A percentile compares a stretch with the other conserved stretches of the same genome.
phyloP scores from a whole-genome alignment of 2,329 filamentous ascomycete genomes.

The Pseudogymnoascus sp. region DNA sequence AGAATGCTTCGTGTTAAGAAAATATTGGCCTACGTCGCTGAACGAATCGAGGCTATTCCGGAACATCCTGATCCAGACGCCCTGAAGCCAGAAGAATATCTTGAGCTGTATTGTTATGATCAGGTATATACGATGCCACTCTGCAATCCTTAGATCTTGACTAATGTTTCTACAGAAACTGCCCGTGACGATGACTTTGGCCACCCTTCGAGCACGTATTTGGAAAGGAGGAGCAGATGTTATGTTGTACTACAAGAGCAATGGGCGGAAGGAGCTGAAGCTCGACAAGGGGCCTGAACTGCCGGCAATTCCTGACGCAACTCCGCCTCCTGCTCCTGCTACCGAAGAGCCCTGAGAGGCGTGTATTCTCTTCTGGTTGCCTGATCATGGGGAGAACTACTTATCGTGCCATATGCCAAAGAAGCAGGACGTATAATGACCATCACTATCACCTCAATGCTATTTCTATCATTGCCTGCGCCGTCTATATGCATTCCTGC shows the following conservation, averaged over 20 bases:
- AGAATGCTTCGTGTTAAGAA: constrained; percentile 94
- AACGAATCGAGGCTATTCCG: constrained; percentile 71
- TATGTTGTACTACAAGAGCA: constrained; percentile 81
- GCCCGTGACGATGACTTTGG: constrained; percentile 80
- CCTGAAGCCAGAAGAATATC: constrained; percentile 79
- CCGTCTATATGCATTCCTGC: constrained; percentile 17
- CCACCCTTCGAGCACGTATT: constrained; percentile 80
- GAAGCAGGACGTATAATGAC: not conserved
- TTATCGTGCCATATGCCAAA: not conserved
- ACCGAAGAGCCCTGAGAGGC: not conserved
- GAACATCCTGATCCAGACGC: constrained; percentile 50
- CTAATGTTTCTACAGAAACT: constrained; percentile 35
- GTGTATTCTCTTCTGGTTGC: not conserved
- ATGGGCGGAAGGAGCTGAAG: constrained; percentile 49
- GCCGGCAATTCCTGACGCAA: not conserved
- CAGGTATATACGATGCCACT: constrained; percentile 51
- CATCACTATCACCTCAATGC: constrained; percentile 1
- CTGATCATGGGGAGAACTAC: not conserved
- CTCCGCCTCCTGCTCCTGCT: not conserved
- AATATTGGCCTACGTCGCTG: constrained; percentile 83
- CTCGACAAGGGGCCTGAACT: not conserved
- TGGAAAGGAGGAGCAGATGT: constrained; percentile 97
- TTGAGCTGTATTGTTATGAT: constrained; percentile 91
- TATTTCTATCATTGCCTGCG: constrained; percentile 10
- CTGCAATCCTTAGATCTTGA: not conserved